Evolutionary conservation across 805 yeast species (phyloP).

Genomic region (Pichia membranifaciens): DNA sequence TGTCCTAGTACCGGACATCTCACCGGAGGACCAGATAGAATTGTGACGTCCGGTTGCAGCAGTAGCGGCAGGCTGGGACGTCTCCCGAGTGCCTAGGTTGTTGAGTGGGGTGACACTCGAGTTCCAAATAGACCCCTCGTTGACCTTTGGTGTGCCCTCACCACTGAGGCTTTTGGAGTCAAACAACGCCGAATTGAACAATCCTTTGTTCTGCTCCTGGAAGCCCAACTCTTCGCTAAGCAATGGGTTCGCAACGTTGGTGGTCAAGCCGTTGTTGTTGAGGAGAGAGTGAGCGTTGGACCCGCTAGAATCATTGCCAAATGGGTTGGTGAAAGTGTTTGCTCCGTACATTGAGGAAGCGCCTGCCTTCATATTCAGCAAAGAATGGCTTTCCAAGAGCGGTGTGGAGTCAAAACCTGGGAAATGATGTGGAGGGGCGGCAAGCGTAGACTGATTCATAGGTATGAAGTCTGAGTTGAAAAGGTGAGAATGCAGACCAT

Average conservation of each 20-base stretch:
- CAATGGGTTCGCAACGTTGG: not conserved
- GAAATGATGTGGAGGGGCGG: no score
- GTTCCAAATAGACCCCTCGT: not conserved
- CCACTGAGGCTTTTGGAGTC: conserved; percentile 2
- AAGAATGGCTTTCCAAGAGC: no score
- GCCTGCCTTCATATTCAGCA: no score
- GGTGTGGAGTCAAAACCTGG: not conserved
- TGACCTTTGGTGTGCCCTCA: not conserved
- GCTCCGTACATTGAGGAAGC: not conserved
- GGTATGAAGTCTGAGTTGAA: no score
- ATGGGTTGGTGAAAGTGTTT: not conserved
- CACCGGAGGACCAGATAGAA: conserved; percentile 22
- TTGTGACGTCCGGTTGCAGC: conserved; percentile 17
- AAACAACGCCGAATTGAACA: conserved; percentile 4
- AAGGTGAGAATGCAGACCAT: no score
- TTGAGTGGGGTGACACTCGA: not conserved
- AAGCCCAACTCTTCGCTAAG: not conserved
- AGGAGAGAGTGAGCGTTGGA: not conserved
- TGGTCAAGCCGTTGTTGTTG: not conserved
- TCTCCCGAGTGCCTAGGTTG: not conserved
- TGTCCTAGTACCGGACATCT: not conserved
- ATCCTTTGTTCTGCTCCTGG: not conserved
- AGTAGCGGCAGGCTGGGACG: conserved; percentile 2
- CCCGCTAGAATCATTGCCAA: not conserved
- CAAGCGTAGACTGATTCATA: not conserved